phyloP scores from a whole-genome alignment of 2,329 filamentous ascomycete species.

The Reticulascus tulasneorum region DNA sequence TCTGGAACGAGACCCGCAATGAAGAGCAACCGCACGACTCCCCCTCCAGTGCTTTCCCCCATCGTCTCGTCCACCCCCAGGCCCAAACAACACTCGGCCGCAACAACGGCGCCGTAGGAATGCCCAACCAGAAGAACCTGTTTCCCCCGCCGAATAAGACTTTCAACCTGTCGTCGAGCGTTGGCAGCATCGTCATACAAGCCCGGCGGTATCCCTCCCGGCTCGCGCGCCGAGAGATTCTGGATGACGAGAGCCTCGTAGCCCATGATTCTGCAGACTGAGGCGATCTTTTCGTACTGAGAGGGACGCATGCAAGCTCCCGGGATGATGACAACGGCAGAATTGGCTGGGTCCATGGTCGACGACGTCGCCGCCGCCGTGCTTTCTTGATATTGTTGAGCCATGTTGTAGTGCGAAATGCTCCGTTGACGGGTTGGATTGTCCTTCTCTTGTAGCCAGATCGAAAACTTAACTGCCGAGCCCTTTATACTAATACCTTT shows the following conservation, averaged over 20 bases:
- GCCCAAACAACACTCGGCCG: not conserved
- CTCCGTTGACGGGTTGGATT: too few species aligned
- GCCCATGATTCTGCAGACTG: not conserved
- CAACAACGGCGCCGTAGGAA: constrained; percentile 1
- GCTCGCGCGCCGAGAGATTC: not conserved
- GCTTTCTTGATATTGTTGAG: too few species aligned
- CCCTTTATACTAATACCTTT: too few species aligned
- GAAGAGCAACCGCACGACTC: constrained; percentile 5
- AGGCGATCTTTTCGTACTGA: constrained; percentile 2
- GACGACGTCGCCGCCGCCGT: too few species aligned
- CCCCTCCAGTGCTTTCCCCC: not conserved
- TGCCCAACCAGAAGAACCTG: constrained; percentile 4
- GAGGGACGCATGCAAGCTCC: not conserved
- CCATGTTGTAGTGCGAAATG: too few species aligned
- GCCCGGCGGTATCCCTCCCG: not conserved
- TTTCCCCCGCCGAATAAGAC: constrained; percentile 2
- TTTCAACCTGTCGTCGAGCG: not conserved
- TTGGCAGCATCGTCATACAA: constrained; percentile 5
- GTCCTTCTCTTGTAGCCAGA: too few species aligned
- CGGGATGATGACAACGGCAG: constrained; percentile 4
- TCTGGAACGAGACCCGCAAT: constrained; percentile 4
- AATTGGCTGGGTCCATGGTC: too few species aligned
- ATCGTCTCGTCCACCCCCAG: constrained; percentile 1
- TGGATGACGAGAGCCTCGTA: constrained; percentile 2
- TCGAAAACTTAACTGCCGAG: too few species aligned